phyloP scores from a whole-genome alignment of 2,329 filamentous ascomycete species.

The Aspergillus intermedius region DNA sequence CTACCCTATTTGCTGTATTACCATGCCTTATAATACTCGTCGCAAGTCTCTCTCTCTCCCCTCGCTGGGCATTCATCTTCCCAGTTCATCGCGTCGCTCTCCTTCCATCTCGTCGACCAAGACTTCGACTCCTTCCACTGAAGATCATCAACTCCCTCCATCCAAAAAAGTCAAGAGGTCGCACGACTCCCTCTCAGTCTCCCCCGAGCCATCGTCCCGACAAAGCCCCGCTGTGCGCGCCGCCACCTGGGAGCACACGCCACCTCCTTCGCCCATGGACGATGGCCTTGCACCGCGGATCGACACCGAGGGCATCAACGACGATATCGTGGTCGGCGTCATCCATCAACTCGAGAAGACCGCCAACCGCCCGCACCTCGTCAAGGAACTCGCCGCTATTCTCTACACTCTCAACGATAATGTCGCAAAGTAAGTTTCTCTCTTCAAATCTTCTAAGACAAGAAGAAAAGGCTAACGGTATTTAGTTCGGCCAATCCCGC shows the following conservation, averaged over 20 bases:
- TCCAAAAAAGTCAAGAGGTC: constrained; percentile 74
- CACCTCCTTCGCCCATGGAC: constrained; percentile 65
- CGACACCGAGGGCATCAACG: constrained; percentile 77
- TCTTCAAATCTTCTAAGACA: neutral
- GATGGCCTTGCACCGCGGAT: constrained; percentile 50
- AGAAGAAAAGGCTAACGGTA: constrained; percentile 6
- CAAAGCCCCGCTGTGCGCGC: constrained; percentile 32
- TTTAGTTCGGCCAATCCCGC: constrained; percentile 87
- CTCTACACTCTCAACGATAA: constrained; percentile 69
- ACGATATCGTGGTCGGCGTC: constrained; percentile 89
- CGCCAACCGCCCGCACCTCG: constrained; percentile 84
- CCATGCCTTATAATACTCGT: constrained; percentile 93
- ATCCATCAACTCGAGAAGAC: constrained; percentile 84
- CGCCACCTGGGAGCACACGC: constrained; percentile 63
- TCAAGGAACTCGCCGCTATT: constrained; percentile 83
- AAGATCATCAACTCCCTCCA: constrained; percentile 45
- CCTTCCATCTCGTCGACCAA: constrained; percentile 52
- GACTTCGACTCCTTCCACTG: constrained; percentile 51
- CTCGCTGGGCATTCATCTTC: constrained; percentile 84
- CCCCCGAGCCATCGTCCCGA: constrained; percentile 30
- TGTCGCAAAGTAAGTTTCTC: constrained; percentile 77
- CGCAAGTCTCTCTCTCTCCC: constrained; percentile 91
- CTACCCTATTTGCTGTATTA: neutral
- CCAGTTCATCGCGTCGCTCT: constrained; percentile 53
- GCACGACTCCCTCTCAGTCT: constrained; percentile 49